Base-by-base conservation (phyloP, 2,329 filamentous ascomycete species). In the Cladophialophora chaetospira region DNA sequence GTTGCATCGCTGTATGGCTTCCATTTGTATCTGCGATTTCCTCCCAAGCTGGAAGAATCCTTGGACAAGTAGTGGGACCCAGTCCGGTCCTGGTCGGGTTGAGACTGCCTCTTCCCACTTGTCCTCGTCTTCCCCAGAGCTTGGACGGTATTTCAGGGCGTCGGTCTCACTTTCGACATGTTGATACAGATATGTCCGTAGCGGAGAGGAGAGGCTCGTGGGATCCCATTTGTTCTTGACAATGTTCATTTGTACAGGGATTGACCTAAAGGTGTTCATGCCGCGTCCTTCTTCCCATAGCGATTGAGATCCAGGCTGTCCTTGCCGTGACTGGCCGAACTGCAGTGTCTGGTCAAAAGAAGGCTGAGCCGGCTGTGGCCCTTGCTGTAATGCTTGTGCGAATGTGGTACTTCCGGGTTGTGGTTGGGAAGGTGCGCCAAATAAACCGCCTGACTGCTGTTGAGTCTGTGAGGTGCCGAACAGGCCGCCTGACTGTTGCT, bases 71-170 rank as follows among this genome's bases (percentile, higher is more conserved):
- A 86, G 78, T 2, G 84, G 84, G 11, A 87, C 82, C 53, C 80
- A 81, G 28, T 78, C 78, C 25, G 79, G 73, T 33, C 73, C 77
- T 0, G 84, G 84, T 63, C 84, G 80, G 64, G 83, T 79, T 29
- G 79, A 76, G 43, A 87, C 70, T 13, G 84, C 84, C 62, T 85
- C 82, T 66, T 87, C 84, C 84, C 84, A 87, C 67, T 83, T 83
- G 46, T 75, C 73, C 61, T 82, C 80, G 60, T 86, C 81, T 60
- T 87, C 84, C 51, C 79, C 76, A 2, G 77, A 70, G 6, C 77
- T 73, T 2, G 83, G 83, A 58, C 82, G 79, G 69, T 82, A 87
- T 73, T 84, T 86, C 5, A 84, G 82, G 1, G 81, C 83, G 57
- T 78, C 72, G 15, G 83, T 81, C 43, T 84, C 78, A 26, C 46